Evolutionary conservation across 164 flowering plant species (phyloP).

Genomic region (Warburgia ugandensis): DNA sequence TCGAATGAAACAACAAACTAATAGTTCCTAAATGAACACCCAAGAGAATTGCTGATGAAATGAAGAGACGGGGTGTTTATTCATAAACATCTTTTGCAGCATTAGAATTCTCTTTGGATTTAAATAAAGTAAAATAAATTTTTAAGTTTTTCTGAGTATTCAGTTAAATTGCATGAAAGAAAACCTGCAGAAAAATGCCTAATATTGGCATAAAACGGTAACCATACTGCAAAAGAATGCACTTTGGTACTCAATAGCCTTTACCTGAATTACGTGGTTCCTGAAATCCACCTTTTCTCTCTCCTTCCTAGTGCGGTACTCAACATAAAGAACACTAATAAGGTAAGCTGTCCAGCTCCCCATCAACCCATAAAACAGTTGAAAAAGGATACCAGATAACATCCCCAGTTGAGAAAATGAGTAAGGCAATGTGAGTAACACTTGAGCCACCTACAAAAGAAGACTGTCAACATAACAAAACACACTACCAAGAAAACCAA

Average conservation of each 20-base stretch:
- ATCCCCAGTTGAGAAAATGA: constrained; percentile 74
- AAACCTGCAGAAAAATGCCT: not conserved
- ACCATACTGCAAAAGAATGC: not conserved
- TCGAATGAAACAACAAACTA: not conserved
- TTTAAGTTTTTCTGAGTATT: too few species aligned
- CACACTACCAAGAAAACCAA: not conserved
- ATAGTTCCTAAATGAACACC: too few species aligned
- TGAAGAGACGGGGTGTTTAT: too few species aligned
- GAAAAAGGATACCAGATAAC: constrained; percentile 58
- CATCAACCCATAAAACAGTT: constrained; percentile 57
- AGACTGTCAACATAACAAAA: not conserved
- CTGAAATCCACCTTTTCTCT: constrained; percentile 64
- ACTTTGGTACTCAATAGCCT: not conserved
- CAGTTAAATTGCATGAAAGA: too few species aligned
- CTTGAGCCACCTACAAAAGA: constrained; percentile 56
- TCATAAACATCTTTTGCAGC: too few species aligned
- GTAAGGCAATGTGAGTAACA: constrained; percentile 62
- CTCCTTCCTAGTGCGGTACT: constrained; percentile 65
- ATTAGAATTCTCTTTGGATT: too few species aligned
- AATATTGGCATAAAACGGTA: not conserved
- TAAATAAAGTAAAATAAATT: too few species aligned
- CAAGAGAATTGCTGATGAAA: too few species aligned
- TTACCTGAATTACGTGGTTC: constrained; percentile 80
- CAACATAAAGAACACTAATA: constrained; percentile 62
- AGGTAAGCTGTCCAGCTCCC: constrained; percentile 84